Conservation (phyloP, 495 filamentous ascomycete species). For the Penicillium ucsense region DNA sequence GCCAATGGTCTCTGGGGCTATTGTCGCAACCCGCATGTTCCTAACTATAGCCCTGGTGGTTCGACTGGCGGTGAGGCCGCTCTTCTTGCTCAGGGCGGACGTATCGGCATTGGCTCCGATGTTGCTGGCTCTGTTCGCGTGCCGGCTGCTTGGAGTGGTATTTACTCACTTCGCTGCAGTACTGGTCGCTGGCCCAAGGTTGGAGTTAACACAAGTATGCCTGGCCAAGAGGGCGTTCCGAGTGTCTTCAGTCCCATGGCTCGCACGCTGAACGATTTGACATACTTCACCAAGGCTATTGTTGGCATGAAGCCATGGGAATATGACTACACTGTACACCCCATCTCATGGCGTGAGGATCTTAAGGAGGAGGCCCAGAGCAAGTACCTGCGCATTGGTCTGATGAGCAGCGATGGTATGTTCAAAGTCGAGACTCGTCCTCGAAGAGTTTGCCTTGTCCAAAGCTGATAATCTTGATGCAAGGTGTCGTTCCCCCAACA, state of each 20-base stretch:
- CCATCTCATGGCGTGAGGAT: constrained; percentile 65
- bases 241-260: constrained; percentile 93
- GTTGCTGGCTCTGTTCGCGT: constrained; percentile 86
- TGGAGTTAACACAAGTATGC: constrained; percentile 82
- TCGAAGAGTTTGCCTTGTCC: neutral
- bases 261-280: constrained; percentile 72
- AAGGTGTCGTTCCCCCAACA: constrained; percentile 71
- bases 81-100: constrained; percentile 70
- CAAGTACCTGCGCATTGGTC: constrained; percentile 59
- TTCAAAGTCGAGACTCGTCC: neutral
- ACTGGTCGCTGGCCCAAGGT: constrained; percentile 90
- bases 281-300: constrained; percentile 73
- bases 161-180: constrained; percentile 85
- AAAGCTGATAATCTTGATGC: neutral
- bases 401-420: constrained; percentile 68
- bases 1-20: constrained; percentile 85
- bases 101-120: constrained; percentile 93
- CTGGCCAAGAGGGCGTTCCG: constrained; percentile 84
- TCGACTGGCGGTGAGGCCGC: constrained; percentile 86
- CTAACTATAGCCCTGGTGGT: constrained; percentile 79
- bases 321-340: constrained; percentile 80
- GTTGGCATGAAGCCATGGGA: constrained; percentile 84
- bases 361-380: constrained; percentile 48
- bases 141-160: constrained; percentile 84
- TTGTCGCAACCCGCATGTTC: constrained; percentile 74